These are phyloP conservation scores for Eruca vesicaria DNA, from an alignment of 441 rosid species.

Conservation along the genomic window DNA sequence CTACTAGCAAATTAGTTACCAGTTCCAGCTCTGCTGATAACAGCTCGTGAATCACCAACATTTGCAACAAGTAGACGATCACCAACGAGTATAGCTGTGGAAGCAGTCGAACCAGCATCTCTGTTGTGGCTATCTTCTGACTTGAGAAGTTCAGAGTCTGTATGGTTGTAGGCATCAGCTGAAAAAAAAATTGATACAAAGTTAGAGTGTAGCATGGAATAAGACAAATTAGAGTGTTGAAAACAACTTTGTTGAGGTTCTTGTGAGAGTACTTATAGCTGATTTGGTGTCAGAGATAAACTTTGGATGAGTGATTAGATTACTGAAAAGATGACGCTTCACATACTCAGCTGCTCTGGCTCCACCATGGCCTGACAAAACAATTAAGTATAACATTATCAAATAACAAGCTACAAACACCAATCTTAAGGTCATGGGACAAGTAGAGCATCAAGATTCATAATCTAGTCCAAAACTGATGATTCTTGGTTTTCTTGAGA, in stretches of 20 bases:
- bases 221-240: neutral
- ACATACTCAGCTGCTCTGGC: slow-evolving; percentile 96
- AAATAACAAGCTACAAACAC: neutral
- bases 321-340: slow-evolving; percentile 84
- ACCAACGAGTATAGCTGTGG: slow-evolving; percentile 89
- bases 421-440: neutral
- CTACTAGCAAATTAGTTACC: slow-evolving; percentile 43
- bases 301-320: slow-evolving; percentile 86
- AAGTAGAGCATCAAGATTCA: slow-evolving; percentile 1
- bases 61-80: slow-evolving; percentile 90
- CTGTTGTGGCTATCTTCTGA: slow-evolving; percentile 78
- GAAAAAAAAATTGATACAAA: slow-evolving; percentile 16
- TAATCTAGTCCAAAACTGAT: neutral
- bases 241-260: slow-evolving; percentile 26
- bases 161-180: slow-evolving; percentile 86
- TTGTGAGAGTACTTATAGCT: slow-evolving; percentile 65
- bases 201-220: slow-evolving; percentile 11
- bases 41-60: slow-evolving; percentile 97
- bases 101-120: slow-evolving; percentile 98
- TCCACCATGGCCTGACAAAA: slow-evolving; percentile 86
- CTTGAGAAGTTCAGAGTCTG: slow-evolving; percentile 84
- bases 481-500: neutral
- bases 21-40: slow-evolving; percentile 81
- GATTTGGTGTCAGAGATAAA: slow-evolving; percentile 87
- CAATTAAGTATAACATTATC: neutral